These are phyloP conservation scores for Buddleja alternifolia DNA, from an alignment of 257 asterid species.

Conservation along the genomic window DNA sequence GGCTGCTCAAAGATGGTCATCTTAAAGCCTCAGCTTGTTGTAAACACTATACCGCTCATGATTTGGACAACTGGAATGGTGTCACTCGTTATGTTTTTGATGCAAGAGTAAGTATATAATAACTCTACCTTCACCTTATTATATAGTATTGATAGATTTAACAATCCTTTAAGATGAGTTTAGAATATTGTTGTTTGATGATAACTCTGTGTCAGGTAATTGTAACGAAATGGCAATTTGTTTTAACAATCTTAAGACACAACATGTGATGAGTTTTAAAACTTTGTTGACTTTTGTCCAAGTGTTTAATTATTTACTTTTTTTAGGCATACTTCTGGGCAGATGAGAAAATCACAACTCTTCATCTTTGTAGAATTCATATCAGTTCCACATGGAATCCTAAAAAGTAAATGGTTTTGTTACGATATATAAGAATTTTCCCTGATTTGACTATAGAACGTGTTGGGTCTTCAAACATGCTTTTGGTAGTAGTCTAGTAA, in stretches of 20 bases:
- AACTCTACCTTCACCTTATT: no score
- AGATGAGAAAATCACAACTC: no score
- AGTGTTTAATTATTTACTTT: neutral
- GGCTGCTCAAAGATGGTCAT: conserved; percentile 40
- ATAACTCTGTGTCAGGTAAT: neutral
- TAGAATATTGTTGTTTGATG: neutral
- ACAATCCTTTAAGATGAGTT: no score
- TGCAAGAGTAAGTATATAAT: conserved; percentile 46
- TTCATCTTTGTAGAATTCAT: no score
- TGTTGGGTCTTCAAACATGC: no score
- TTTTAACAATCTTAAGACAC: neutral
- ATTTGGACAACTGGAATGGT: conserved; percentile 74
- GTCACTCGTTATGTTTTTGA: conserved; percentile 54
- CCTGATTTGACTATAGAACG: no score
- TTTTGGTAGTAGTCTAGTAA: no score
- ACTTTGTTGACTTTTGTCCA: neutral
- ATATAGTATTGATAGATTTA: no score
- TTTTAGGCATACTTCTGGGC: no score
- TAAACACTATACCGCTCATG: conserved; percentile 78
- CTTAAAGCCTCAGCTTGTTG: conserved; percentile 81
- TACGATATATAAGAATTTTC: no score
- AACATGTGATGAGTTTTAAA: neutral
- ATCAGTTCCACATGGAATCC: no score
- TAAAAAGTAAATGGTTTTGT: no score
- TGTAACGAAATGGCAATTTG: neutral